Conservation (phyloP, 2,329 filamentous ascomycete species). For the Fusarium siculi region DNA sequence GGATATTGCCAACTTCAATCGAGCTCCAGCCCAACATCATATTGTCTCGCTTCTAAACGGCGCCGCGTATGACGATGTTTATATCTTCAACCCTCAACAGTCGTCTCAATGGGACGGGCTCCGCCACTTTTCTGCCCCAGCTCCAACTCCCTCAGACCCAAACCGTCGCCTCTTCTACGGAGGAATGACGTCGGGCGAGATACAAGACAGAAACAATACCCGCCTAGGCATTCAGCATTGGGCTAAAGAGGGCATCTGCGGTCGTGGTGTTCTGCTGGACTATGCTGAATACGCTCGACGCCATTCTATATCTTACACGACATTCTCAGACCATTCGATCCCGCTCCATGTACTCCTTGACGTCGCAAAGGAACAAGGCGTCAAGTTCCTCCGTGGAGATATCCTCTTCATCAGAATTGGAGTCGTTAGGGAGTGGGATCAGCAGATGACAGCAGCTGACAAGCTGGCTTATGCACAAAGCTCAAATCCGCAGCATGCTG, state of each 20-base stretch:
- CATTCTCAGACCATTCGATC: background rate
- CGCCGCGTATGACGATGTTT: background rate
- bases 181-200: background rate
- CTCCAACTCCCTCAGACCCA: background rate
- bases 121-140: background rate
- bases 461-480: background rate
- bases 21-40: background rate
- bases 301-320: background rate
- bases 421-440: background rate
- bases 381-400: background rate
- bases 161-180: background rate
- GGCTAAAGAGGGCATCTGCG: slow-evolving; percentile 2
- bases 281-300: background rate
- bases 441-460: background rate
- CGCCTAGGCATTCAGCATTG: background rate
- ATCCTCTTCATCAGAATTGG: background rate
- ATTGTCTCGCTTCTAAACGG: background rate
- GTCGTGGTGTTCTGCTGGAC: background rate
- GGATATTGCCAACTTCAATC: background rate
- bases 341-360: background rate
- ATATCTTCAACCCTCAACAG: slow-evolving; percentile 7
- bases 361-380: background rate
- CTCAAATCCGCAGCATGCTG: slow-evolving; percentile 1
- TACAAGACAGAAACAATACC: background rate
- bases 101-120: slow-evolving; percentile 8